phyloP scores from a whole-genome alignment of 306 rosid species.

The Spatholobus suberectus region DNA sequence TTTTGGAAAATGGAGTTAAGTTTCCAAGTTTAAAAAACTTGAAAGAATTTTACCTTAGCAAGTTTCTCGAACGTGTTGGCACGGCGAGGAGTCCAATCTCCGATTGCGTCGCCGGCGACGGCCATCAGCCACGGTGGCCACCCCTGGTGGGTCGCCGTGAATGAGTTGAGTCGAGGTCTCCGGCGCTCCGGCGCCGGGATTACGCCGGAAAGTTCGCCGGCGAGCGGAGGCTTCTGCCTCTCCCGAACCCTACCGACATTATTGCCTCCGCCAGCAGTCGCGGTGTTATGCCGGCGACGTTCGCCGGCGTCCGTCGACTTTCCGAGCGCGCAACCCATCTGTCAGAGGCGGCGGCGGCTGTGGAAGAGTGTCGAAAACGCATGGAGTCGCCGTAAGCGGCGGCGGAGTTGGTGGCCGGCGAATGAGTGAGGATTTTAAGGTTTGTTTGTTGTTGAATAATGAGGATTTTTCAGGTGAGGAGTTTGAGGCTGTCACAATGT shows the following conservation, averaged over 20 bases:
- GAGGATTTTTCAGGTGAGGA: slow-evolving; percentile 4
- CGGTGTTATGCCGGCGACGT: slow-evolving; percentile 37
- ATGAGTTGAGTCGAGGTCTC: slow-evolving; percentile 46
- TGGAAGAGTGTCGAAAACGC: slow-evolving; percentile 34
- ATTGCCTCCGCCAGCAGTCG: slow-evolving; percentile 3
- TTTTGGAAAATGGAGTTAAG: not conserved
- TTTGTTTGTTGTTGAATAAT: not conserved
- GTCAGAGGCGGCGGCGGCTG: slow-evolving; percentile 35
- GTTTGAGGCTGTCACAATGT: slow-evolving; percentile 16
- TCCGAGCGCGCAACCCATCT: slow-evolving; percentile 82
- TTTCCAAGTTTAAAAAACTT: not conserved
- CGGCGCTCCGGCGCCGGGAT: slow-evolving; percentile 51
- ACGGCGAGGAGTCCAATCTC: slow-evolving; percentile 88
- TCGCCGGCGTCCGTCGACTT: slow-evolving; percentile 32
- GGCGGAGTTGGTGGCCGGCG: slow-evolving; percentile 18
- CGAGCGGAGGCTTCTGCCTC: slow-evolving; percentile 37
- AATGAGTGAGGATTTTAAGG: slow-evolving; percentile 18
- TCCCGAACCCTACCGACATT: slow-evolving; percentile 37
- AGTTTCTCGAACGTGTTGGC: slow-evolving; percentile 92
- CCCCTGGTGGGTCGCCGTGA: slow-evolving; percentile 54
- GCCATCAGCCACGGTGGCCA: slow-evolving; percentile 89
- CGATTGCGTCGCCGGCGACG: slow-evolving; percentile 84
- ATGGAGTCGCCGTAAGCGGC: slow-evolving; percentile 29
- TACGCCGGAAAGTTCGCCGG: slow-evolving; percentile 48
- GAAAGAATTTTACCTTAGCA: slow-evolving; percentile 56